Evolutionary conservation across 2,329 filamentous ascomycete genomes (phyloP), one percentile per base, ranked within the genome.

Genomic region (Cordyceps fumosorosea): DNA sequence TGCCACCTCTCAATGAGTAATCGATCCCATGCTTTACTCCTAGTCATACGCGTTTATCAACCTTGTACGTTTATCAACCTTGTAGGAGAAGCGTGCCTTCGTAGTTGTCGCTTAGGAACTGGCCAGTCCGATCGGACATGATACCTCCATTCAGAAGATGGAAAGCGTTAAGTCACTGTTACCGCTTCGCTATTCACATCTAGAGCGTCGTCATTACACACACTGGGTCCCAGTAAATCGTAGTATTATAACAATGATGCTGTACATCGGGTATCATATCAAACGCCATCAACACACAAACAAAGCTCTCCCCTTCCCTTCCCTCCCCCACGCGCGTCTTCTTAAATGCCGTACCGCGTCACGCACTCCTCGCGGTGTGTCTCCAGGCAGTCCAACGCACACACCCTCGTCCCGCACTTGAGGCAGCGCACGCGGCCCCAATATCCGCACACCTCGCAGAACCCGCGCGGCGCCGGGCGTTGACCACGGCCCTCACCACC

Each of bases 361-460:
- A 90, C 81, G 67, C 87, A 88, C 67, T 89, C 89, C 73, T 90
- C 88, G 60, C 86, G 82, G 72, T 93, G 90, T 65, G 82, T 79
- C 69, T 86, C 85, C 68, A 91, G 80, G 69, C 90, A 93, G 63
- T 90, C 87, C 66, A 93, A 73, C 45, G 89, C 89, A 72, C 90
- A 93, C n/a, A 90, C 86, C 68, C 87, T 81, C 52, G 83, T 84
- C n/a, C 89, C 89, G 74, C 90, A 93, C 77, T 89, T 90, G 72
- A 87, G 82, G 75, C 90, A 93, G 73, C 82, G 83, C 52, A 91
- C 86, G 47, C 86, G 78, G 2, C 89, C 90, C 89, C 90, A 93
- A 74, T 92, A 93, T 16, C 90, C 90, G 70, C 90, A 93, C 37
- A 91, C 85, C 70, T 88, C 88, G 74, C 90, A 93, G 72, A 93